Evolutionary conservation across 1,139 yeast species (phyloP), one percentile per base, ranked within the genome.

Genomic region (Lodderomyces jiufengensis): DNA sequence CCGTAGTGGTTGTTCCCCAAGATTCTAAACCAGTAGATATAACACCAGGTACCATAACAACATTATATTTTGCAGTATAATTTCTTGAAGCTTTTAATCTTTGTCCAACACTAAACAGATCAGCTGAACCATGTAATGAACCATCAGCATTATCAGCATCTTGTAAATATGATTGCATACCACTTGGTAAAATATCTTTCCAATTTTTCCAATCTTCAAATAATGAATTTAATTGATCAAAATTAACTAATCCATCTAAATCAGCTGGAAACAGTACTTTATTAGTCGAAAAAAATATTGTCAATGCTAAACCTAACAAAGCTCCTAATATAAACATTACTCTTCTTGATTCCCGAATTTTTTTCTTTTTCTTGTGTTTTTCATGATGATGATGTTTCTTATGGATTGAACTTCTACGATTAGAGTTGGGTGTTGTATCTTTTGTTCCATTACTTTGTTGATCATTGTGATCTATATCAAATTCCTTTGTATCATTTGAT

Each of bases 41-140:
- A 7, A 92, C 97, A 2, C 98, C 98, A 0, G 98, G 98, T 16
- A 92, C 88, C 80, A 92, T 74, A 8, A 92, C 77, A 10, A 92
- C 95, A 11, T 95, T 95, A 57, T 77, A 73, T 43, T 83, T 76
- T 1, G 78, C 71, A 0, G 69, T 54, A 33, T 75, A 58, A 24
- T 81, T 76, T 30, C 75, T 73, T 22, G 66, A 70, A 5, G 64
- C 56, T 16, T 62, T 63, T 66, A 90, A 63, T 34, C 83, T 69
- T 46, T 72, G 75, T 2, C 98, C 98, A 16, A 88, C 95, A 1
- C 94, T 86, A 61, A 92, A 92, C 34, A 87, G 78, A 42, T 86
- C 95, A 5, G 94, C 80, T 4, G 83, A 70, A 26, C 83, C 83
- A 27, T 63, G 64, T 25, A 65, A 56, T 32, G 61, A 59, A 12